phyloP scores from a whole-genome alignment of 768 basidiomycete genomes.

The Ramaria rubella region DNA sequence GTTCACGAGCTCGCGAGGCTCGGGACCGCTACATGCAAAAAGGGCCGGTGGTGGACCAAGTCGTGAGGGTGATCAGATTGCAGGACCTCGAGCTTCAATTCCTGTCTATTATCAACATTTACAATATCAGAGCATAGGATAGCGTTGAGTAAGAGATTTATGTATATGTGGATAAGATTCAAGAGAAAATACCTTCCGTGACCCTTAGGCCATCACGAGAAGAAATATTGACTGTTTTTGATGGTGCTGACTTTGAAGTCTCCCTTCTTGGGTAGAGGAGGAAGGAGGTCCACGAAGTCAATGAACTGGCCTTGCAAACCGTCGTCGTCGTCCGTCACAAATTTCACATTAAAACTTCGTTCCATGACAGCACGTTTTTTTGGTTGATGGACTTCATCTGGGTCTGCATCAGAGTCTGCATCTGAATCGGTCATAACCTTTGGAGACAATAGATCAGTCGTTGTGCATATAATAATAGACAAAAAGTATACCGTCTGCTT shows the following conservation, averaged over 20 bases:
- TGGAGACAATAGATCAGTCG: neutral
- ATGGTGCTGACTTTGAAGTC: constrained; percentile 78
- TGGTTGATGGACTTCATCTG: constrained; percentile 14
- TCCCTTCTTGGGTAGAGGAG: constrained; percentile 79
- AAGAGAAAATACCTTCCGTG: no score
- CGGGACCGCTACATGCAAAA: no score
- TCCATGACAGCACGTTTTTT: constrained; percentile 11
- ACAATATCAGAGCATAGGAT: no score
- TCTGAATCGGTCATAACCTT: constrained; percentile 75
- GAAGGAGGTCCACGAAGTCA: constrained; percentile 65
- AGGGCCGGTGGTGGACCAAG: no score
- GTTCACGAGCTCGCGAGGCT: no score
- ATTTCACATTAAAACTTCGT: constrained; percentile 4
- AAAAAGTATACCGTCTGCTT: constrained; percentile 78
- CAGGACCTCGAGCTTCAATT: no score
- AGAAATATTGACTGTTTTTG: constrained; percentile 84
- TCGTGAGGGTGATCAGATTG: no score
- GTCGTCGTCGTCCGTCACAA: neutral
- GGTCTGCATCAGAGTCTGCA: constrained; percentile 17
- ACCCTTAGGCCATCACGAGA: constrained; percentile 66
- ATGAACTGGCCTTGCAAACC: constrained; percentile 43
- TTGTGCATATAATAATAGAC: neutral
- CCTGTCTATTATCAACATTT: no score
- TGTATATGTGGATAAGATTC: no score
- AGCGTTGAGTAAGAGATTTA: no score